Evolutionary conservation across 352 stramenopile species (phyloP), one percentile per base, ranked within the genome.

Genomic region (Globisporangium radiosum): DNA sequence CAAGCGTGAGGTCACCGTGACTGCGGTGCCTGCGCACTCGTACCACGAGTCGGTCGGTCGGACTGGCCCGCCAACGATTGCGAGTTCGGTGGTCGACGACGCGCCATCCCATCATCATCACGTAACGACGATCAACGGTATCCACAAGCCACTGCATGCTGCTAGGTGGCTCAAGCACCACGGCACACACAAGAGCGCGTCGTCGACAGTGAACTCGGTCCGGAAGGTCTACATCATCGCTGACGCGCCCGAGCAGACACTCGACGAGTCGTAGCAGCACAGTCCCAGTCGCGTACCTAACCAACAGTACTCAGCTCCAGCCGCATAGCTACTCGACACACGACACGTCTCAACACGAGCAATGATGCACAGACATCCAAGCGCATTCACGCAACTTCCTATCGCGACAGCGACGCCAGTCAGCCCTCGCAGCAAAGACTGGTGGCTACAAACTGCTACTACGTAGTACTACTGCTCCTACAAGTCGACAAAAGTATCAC

Each of bases 301-400:
- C 2, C 40, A 13, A 45, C 40, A 13, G 1, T 43, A 43, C 7
- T 11, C 7, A 3, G 39, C 1, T 7, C 39, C 39, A 43, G 7
- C 7, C 10, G 7, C 7, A 11, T 43, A 7, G 39, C 39, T 43
- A 43, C 39, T 5, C 39, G 39, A 7, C 39, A 43, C 7, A 19
- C 17, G 17, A 0, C 17, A 19, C 17, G 39, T 11, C 39, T 43
- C 39, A 1, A 50, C 5, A 19, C 45, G 52, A 5, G 52, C 54
- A 19, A 8, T 33, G 10, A 36, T 42, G 52, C n/a, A 40, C 19
- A 52, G 19, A 57, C 50, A 62, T 52, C 57, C 52, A 63, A 52
- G 57, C 57, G 57, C 57, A 63, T 57, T 63, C 51, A 63, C 57
- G 47, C 47, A 53, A 63, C 50, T 57, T 44, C 25, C 50, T 63